Percentiles rank a stretch among this genome's conserved stretches.
phyloP scores from a whole-genome alignment of 345 rosid species.

The Toxicodendron radicans region DNA sequence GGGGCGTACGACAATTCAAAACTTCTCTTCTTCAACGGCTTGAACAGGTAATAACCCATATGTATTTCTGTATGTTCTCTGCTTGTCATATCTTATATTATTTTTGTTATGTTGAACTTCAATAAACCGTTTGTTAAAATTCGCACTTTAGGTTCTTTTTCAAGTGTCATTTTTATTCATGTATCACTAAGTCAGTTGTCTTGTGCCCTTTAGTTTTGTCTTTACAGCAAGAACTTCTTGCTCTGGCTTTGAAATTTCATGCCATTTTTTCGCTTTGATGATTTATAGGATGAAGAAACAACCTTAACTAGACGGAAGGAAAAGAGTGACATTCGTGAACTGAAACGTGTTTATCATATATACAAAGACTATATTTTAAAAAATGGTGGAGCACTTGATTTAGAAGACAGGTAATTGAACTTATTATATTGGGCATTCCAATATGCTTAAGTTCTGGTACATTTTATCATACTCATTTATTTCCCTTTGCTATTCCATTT shows the following conservation, averaged over 20 bases:
- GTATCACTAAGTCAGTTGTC: background rate
- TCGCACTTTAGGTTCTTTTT: background rate
- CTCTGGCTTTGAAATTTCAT: background rate
- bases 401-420: slow-evolving; percentile 46
- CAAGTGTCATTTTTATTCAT: background rate
- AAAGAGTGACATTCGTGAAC: slow-evolving; percentile 67
- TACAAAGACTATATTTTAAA: slow-evolving; percentile 56
- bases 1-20: slow-evolving; percentile 91
- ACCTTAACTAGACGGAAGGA: slow-evolving; percentile 47
- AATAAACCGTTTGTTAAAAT: background rate
- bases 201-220: background rate
- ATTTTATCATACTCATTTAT: slow-evolving; percentile 4
- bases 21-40: slow-evolving; percentile 90
- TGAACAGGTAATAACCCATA: slow-evolving; percentile 47
- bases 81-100: too few relatives aligned
- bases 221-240: background rate
- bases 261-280: slow-evolving; percentile 14
- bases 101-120: background rate
- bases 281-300: slow-evolving; percentile 64
- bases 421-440: background rate
- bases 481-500: slow-evolving; percentile 9
- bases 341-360: slow-evolving; percentile 68
- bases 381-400: slow-evolving; percentile 48
- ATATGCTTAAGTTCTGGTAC: slow-evolving; percentile 7
- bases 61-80: background rate